Conservation (phyloP, 176 grass and related monocot species). For the Bolboschoenus planiculmis region DNA sequence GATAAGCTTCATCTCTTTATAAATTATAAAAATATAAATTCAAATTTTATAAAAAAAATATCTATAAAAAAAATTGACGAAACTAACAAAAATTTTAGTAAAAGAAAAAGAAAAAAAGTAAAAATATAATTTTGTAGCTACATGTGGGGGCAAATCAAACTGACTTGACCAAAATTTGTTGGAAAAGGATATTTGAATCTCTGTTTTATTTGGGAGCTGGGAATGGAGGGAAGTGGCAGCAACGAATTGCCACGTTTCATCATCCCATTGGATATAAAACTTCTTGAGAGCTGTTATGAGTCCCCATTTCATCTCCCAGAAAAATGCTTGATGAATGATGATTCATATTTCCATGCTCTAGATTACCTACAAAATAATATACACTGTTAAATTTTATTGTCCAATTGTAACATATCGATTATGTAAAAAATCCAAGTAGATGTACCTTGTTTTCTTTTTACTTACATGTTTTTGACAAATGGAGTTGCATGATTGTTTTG, state of each 20-base stretch:
- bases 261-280: neutral
- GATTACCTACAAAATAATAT: neutral
- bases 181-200: neutral
- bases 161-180: neutral
- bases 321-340: neutral
- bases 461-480: neutral
- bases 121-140: neutral
- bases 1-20: no score
- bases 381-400: neutral
- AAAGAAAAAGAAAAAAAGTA: neutral
- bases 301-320: neutral
- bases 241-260: neutral
- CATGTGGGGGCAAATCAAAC: neutral
- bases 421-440: neutral
- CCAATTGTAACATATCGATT: neutral
- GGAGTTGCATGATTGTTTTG: neutral
- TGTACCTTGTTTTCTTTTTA: neutral
- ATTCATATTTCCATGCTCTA: neutral
- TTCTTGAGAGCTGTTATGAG: neutral
- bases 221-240: constrained; percentile 11
- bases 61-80: neutral
- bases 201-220: neutral
- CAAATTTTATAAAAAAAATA: neutral
- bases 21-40: no score
- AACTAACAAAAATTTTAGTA: neutral